These are phyloP conservation scores for Zoysia pacifica DNA, from an alignment of 176 grass and related monocot genomes.

Conservation along the genomic window DNA sequence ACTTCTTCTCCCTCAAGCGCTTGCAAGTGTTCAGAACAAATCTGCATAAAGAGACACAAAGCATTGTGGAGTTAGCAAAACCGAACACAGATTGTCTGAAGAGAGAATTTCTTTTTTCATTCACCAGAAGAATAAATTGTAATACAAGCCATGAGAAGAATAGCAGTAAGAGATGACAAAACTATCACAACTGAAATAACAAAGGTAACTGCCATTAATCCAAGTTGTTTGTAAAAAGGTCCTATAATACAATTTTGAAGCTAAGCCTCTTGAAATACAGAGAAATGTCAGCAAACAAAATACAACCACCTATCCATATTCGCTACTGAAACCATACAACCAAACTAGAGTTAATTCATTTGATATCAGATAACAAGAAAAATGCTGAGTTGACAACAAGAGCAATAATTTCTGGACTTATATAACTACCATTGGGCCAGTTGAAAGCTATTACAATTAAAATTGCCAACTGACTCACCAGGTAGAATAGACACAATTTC, in stretches of 20 bases:
- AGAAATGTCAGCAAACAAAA: not conserved
- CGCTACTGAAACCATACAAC: not conserved
- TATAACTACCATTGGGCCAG: not conserved
- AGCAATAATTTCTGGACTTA: not conserved
- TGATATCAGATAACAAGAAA: not conserved
- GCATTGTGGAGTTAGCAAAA: not conserved
- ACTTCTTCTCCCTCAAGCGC: constrained; percentile 80
- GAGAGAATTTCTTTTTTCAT: not conserved
- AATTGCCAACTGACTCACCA: not conserved
- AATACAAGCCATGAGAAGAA: not conserved
- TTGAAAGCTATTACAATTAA: constrained; percentile 18
- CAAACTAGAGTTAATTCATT: constrained; percentile 5
- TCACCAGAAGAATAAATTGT: not conserved
- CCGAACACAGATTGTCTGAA: constrained; percentile 1
- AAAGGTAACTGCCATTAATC: not conserved
- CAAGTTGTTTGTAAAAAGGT: not conserved
- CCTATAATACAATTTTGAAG: not conserved
- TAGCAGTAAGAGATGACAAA: not conserved
- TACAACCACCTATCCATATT: not conserved
- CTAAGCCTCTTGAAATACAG: constrained; percentile 9
- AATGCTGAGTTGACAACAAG: not conserved
- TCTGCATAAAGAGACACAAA: constrained; percentile 41
- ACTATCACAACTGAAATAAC: not conserved
- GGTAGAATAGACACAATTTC: not conserved
- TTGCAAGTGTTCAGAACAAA: constrained; percentile 91